phyloP scores from a whole-genome alignment of 1,284 basidiomycete species.

The Microbotryum silenes-acaulis region DNA sequence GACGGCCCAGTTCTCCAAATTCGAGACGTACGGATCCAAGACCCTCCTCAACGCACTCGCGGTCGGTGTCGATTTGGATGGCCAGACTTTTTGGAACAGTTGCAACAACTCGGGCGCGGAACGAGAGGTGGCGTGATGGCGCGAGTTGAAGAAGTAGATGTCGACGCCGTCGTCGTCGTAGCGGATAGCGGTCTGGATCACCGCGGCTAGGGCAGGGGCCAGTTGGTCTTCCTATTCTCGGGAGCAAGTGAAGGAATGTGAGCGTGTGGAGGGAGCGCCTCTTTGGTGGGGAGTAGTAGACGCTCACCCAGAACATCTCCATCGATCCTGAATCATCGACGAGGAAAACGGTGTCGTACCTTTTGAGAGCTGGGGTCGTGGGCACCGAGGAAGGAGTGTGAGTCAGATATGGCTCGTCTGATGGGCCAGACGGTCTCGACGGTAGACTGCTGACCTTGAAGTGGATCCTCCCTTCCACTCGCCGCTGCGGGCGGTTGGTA shows the following conservation, averaged over 20 bases:
- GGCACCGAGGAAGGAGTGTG: no score
- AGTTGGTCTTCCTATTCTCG: not conserved
- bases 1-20: not conserved
- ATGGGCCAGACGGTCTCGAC: no score
- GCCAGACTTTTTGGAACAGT: slow-evolving; percentile 14
- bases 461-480: not conserved
- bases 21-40: slow-evolving; percentile 17
- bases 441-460: not conserved
- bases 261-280: no score
- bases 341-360: slow-evolving; percentile 11
- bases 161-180: slow-evolving; percentile 23
- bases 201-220: not conserved
- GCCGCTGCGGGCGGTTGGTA: not conserved
- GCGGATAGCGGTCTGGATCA: not conserved
- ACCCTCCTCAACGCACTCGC: slow-evolving; percentile 12
- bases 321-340: slow-evolving; percentile 6
- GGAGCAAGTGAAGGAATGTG: no score
- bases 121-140: not conserved
- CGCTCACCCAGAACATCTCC: slow-evolving; percentile 11
- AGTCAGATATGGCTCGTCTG: no score
- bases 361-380: not conserved
- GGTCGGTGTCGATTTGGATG: slow-evolving; percentile 15
- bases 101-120: slow-evolving; percentile 8
- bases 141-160: slow-evolving; percentile 22
- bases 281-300: no score